Evolutionary conservation across 108 stramenopile species (phyloP).

Genomic region (Skeletonema potamos): DNA sequence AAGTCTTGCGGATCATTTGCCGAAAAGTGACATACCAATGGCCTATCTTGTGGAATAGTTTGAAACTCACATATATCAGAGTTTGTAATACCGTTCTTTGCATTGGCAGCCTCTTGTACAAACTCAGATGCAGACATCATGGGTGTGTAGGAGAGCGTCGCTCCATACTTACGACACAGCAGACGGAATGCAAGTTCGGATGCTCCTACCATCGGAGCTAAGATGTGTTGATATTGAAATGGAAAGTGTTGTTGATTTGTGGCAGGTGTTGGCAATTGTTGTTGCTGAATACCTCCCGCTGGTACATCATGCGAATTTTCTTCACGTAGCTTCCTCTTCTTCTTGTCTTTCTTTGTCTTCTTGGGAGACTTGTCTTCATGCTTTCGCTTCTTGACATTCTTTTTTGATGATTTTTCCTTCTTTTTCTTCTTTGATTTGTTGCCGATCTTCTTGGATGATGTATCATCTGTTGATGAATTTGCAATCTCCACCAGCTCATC

Average conservation of each 20-base stretch:
- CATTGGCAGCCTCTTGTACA: constrained; percentile 41
- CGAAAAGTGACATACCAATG: constrained; percentile 88
- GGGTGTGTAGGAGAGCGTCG: constrained; percentile 93
- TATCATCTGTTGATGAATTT: background rate
- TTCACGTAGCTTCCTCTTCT: background rate
- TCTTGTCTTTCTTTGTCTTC: background rate
- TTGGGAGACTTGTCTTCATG: background rate
- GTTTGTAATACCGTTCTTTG: constrained; percentile 11
- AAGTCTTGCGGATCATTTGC: constrained; percentile 84
- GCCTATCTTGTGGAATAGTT: constrained; percentile 82
- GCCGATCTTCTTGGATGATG: background rate
- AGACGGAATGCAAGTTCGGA: constrained; percentile 89
- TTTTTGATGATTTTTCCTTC: background rate
- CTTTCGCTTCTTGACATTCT: background rate
- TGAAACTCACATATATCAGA: constrained; percentile 72
- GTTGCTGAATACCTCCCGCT: background rate
- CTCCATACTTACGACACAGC: constrained; percentile 93
- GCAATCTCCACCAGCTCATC: background rate
- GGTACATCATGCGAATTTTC: background rate
- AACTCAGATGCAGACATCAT: constrained; percentile 93
- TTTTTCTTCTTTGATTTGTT: background rate
- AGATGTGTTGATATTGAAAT: constrained; percentile 61
- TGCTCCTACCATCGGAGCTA: constrained; percentile 98
- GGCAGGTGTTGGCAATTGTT: background rate
- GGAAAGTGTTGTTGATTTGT: constrained; percentile 28